Base-by-base conservation (phyloP, 306 rosid genomes). In the Trifolium subterraneum region DNA sequence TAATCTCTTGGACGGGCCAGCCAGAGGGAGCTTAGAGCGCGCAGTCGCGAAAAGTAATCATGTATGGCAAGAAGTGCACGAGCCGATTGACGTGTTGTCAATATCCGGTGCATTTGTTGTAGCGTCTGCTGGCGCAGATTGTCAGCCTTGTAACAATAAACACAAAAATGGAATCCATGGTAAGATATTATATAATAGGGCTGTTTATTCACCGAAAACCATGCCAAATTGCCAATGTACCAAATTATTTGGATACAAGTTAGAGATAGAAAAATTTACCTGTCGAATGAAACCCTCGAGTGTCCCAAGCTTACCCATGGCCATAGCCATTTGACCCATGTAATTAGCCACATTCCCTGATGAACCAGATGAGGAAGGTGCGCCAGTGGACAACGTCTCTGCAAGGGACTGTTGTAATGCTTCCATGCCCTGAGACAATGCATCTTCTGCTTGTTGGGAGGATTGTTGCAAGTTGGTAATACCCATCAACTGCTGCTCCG, bases 281-380 rank as follows among this genome's bases (percentile, higher is more conserved):
- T 94, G 99, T 77, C 93, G 88, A 64, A 94, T 90, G 72, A 94
- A 92, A 20, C 93, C 96, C 76, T 94, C 99, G 1, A 94, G 92
- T 16, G 96, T 89, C 75, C 96, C 97, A 3, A 94, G 93, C 84
- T 94, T 94, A 52, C 97, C 97, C 94, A 92, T 92, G 76, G 99
- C 97, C 97, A 89, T 91, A 52, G 97, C 99, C 99, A 94, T 94
- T 79, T 92, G 99, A 72, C 97, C 95, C 97, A 92, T 92, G 90
- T 94, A 92, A 84, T 88, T 94, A 36, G 97, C 97, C 12, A 90
- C 99, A 65, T 91, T 87, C 62, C 97, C 97, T 1, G 98, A 93
- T 8, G 97, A 81, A 78, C 98, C 84, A 1, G 98, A 86, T 52
- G 97, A 88, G 31, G 90, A 90, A 7, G 82, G 93, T 54, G 88